Conservation (phyloP, 177 flowering plant genomes). For the Vitis hybrid region DNA sequence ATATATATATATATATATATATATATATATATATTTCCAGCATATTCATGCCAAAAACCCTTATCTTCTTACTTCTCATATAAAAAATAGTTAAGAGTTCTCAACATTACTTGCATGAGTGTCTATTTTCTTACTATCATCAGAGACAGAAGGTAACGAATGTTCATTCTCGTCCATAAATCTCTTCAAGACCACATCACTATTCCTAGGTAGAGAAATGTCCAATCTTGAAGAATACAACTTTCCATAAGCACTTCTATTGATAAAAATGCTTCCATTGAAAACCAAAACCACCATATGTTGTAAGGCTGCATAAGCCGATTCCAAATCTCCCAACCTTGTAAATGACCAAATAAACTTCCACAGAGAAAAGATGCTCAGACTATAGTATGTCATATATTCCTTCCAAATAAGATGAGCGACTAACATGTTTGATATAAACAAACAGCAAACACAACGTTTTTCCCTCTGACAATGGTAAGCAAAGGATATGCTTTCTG, state of each 20-base stretch:
- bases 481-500: no score
- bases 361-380: conserved; percentile 44
- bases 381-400: conserved; percentile 47
- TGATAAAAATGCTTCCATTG: conserved; percentile 27
- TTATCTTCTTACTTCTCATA: no score
- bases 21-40: no score
- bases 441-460: no score
- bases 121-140: background rate
- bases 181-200: conserved; percentile 11
- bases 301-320: conserved; percentile 69
- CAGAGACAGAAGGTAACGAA: conserved; percentile 5
- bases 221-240: conserved; percentile 44
- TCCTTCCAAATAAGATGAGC: conserved; percentile 76
- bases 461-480: no score
- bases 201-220: conserved; percentile 60
- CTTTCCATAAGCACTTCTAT: conserved; percentile 29
- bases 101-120: background rate
- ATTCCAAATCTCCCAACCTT: conserved; percentile 59
- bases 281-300: conserved; percentile 57
- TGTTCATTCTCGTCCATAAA: conserved; percentile 18
- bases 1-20: no score
- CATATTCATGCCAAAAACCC: no score
- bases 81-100: conserved; percentile 10
- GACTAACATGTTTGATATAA: conserved; percentile 14
- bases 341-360: conserved; percentile 69